phyloP scores from a whole-genome alignment of 2,329 filamentous ascomycete species.

The Sclerotinia borealis region DNA sequence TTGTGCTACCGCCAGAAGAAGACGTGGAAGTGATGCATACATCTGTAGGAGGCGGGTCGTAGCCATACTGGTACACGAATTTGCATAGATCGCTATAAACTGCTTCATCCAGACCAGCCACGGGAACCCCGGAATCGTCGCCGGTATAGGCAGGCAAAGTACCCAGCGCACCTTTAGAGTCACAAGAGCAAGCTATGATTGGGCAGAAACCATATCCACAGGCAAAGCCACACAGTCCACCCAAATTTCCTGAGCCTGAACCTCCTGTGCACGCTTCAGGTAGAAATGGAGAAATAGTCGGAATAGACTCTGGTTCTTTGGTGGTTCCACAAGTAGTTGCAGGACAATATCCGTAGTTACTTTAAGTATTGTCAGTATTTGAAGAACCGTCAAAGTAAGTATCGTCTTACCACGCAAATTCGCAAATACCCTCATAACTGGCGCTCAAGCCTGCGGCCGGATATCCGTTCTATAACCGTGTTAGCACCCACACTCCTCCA shows the following conservation, averaged over 20 bases:
- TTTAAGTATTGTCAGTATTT: no score
- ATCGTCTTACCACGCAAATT: no score
- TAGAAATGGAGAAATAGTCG: no score
- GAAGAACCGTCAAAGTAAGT: no score
- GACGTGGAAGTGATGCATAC: background rate
- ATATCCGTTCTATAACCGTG: background rate
- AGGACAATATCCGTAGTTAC: no score
- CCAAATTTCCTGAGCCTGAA: no score
- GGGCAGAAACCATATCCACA: background rate
- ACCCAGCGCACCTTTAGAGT: background rate
- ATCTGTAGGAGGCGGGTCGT: background rate
- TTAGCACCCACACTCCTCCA: constrained; percentile 8
- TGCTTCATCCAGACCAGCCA: background rate
- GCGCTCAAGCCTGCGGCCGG: background rate
- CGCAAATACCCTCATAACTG: no score
- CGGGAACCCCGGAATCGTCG: background rate
- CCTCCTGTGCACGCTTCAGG: no score
- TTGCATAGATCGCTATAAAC: background rate
- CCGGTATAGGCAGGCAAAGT: background rate
- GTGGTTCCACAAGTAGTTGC: no score
- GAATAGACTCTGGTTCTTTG: no score
- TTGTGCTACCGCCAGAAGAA: background rate
- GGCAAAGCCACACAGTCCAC: no score
- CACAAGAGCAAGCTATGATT: background rate
- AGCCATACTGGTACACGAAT: background rate